Evolutionary conservation across 2,329 filamentous ascomycete genomes (phyloP), one percentile per base, ranked within the genome.

Genomic region (Phyllosticta paracitricarpa): DNA sequence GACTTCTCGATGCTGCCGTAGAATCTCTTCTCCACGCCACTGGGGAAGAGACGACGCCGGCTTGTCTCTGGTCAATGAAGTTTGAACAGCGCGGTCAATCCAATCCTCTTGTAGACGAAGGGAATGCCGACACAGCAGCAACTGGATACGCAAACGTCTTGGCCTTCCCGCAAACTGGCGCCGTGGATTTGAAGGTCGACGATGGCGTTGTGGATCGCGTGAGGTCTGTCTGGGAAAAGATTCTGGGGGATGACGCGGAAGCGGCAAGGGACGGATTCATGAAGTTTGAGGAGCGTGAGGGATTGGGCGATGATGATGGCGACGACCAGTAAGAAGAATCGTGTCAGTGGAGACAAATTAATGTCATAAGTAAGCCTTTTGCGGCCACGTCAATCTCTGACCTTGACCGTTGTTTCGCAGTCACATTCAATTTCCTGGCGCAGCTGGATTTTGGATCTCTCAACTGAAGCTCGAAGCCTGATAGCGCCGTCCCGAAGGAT

Each of bases 271-370:
- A 76, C 19, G 74, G 82, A 54, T 97, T 94, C 68, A 86, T 97
- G 82, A 78, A 82, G 22, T 96, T 96, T 71, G 82, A 87, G 56
- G 89, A 94, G 63, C 82, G 90, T 25, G 86, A 91, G 60, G 19
- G 9, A 5, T 25, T 62, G 7, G 56, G 57, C 26, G 60, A 62
- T 33, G 60, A 62, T 10, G 54, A 56, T 2, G 28, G 28, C 28
- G 59, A 61, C n/a, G 35, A 61, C 19, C 54, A 57, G 28, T 61
- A 51, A 57, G 56, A 28, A 51, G 25, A 56, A 25, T 7, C 40
- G 7, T 48, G 7, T n/a, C 2, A 22, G 19, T 22, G 19, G 19
- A 22, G 19, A 22, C 19, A 10, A 40, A 4, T 40, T 5, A 40
- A 12, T 17, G 10, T 48, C 14, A 48, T 6, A 14, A 48, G 40